Evolutionary conservation across 2,329 filamentous ascomycete genomes (phyloP).

Genomic region (Ascochyta fabae): DNA sequence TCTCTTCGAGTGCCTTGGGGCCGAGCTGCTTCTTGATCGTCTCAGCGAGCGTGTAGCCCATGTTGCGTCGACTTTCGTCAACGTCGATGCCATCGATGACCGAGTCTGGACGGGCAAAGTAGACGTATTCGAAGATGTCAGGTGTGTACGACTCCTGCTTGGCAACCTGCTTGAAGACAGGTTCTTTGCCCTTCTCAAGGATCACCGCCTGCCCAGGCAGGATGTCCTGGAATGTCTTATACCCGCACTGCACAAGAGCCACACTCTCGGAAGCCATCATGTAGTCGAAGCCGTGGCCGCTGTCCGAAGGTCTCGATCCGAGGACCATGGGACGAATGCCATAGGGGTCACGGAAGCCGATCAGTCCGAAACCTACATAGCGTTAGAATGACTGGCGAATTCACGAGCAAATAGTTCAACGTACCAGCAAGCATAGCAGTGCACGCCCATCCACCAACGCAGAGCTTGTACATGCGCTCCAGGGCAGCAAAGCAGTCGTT

Average conservation of each 20-base stretch:
- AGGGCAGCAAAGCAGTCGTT: constrained; percentile 78
- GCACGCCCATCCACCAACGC: constrained; percentile 79
- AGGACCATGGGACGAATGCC: constrained; percentile 84
- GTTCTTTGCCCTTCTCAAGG: constrained; percentile 76
- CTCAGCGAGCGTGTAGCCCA: constrained; percentile 82
- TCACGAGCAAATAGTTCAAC: constrained; percentile 1
- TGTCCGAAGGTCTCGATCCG: constrained; percentile 73
- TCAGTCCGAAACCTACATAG: constrained; percentile 70
- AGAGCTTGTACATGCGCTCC: constrained; percentile 73
- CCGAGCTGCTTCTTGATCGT: constrained; percentile 73
- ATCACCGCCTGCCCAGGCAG: constrained; percentile 85
- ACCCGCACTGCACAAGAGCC: constrained; percentile 81
- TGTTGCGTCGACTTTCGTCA: constrained; percentile 80
- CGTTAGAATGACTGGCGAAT: constrained; percentile 19
- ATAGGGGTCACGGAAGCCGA: constrained; percentile 79
- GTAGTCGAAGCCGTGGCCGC: constrained; percentile 75
- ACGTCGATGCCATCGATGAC: constrained; percentile 89
- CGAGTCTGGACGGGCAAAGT: constrained; percentile 83
- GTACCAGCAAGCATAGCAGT: constrained; percentile 78
- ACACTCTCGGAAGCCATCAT: constrained; percentile 92
- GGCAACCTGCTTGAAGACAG: constrained; percentile 78
- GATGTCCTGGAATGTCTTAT: constrained; percentile 77
- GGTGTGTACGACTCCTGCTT: constrained; percentile 74
- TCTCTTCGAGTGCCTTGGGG: constrained; percentile 72
- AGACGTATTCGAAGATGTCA: constrained; percentile 88